Base-by-base conservation (phyloP, 805 yeast species). In the Spathaspora sp. region DNA sequence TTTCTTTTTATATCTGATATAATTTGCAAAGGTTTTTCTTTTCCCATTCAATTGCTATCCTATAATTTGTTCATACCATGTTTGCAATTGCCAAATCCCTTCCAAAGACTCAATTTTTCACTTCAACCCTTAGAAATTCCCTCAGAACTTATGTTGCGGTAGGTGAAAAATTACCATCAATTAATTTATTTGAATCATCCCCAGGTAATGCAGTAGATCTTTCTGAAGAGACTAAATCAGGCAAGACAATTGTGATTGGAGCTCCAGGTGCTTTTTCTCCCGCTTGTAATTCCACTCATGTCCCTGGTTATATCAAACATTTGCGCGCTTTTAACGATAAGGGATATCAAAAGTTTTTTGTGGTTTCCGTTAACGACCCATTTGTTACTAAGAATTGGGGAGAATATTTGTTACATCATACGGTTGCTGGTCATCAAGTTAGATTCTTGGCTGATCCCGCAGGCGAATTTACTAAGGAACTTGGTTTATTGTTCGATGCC, bases 311-410 rank as follows among this genome's bases (percentile, higher is more conserved):
- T 67, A 61, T 89, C 61, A 70, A 73, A 53, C 67, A 77, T 44
- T 67, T 79, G 52, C 63, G 75, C 6, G 73, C 78, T 32, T 80
- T 90, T 62, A 72, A 78, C 54, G 75, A 74, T 28, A 85, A 86
- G 69, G 96, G 96, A n/a, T 76, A 81, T 69, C 60, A 70, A 23
- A 69, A 81, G 45, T 67, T 90, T 48, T 82, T 77, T 60, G 81
- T 91, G 43, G 81, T 91, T 35, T 78, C 94, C 17, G 96, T 89
- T 47, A 91, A 91, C 68, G 97, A 91, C 65, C 80, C 94, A 2
- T 91, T 91, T 67, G 97, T 90, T 47, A 81, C 85, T 62, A 79
- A 81, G 59, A 92, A 94, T 0, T 91, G 96, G 96, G 82, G 80
- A 44, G 79, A 83, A 8, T 23, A 46, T 2, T 59, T 70, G 39